Base-by-base conservation (phyloP, 1,139 yeast species). In the Yamadazyma taylorii region DNA sequence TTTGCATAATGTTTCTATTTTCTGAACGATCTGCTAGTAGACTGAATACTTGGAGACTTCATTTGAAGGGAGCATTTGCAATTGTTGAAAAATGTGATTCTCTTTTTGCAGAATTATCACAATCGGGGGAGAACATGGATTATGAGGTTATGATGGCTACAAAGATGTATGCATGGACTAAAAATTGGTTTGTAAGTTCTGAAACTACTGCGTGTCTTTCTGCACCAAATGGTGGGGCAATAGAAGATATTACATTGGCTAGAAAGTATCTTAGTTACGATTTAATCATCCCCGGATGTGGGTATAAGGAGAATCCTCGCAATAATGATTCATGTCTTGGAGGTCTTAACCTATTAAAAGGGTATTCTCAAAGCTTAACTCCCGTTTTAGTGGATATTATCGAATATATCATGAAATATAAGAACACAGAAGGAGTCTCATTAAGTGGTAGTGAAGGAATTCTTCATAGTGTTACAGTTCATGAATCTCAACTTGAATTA, bases 41-140 rank as follows among this genome's bases (percentile, higher is more conserved):
- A 7, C 41, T 49, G 19, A 42, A 49, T 32, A 48, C 52, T 22
- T 55, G 60, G 60, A 40, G 60, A 26, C 36, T 51, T 24, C 60
- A 55, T 39, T 40, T 55, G 33, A 40, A 41, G 12, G 59, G 59
- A 5, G 59, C 60, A 3, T 40, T 46, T 17, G 48, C 41, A 10
- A 32, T 41, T n/a, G 15, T 42, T 11, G 37, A 32, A 11, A 40
- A 30, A 25, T 42, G 44, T 31, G 37, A 38, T 4, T 13, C 26
- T 5, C 28, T 38, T 9, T 35, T 35, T 24, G 15, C 12, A 13
- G 29, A 38, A 24, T 17, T 17, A 7, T 32, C 30, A 17, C 8
- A 24, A 11, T 5, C 5, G 5, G n/a, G 6, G 9, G 26, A 24
- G 9, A 11, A 24, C 8, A n/a, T 12, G 14, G 35, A 38, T 22